Evolutionary conservation across 352 stramenopile species (phyloP).

Genomic region (Phytophthora syringae): DNA sequence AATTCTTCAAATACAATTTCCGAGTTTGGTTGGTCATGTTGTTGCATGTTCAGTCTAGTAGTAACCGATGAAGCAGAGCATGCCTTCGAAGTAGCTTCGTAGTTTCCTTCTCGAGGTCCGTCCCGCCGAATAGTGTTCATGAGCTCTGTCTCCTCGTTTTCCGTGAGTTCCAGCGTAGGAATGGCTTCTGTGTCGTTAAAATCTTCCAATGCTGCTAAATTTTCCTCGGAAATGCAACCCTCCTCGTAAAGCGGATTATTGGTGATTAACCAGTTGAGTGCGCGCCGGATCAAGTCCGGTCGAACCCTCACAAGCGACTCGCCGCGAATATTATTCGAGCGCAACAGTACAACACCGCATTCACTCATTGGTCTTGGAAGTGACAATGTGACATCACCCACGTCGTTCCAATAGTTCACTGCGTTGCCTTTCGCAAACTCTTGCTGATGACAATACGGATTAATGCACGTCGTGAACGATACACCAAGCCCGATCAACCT

Average conservation of each 20-base stretch:
- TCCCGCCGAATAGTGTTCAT: neutral
- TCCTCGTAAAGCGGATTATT: constrained; percentile 12
- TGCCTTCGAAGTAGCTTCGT: no score
- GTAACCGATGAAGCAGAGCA: no score
- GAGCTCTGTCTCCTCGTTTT: neutral
- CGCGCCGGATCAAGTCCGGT: neutral
- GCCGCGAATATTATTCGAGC: neutral
- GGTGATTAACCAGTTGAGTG: neutral
- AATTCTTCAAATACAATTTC: neutral
- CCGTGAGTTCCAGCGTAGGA: neutral
- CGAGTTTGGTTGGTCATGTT: neutral
- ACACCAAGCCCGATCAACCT: constrained; percentile 12
- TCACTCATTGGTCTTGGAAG: constrained; percentile 2
- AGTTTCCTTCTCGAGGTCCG: neutral
- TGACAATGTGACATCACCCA: neutral
- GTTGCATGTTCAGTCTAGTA: no score
- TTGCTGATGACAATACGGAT: constrained; percentile 7
- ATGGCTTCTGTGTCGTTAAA: neutral
- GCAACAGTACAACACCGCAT: neutral
- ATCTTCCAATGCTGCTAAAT: neutral
- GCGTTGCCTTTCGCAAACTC: constrained; percentile 20
- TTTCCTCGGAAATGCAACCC: constrained; percentile 3
- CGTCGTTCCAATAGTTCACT: constrained; percentile 22
- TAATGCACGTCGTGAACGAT: constrained; percentile 15
- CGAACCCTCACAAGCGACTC: neutral